phyloP scores from a whole-genome alignment of 2,329 filamentous ascomycete genomes.

The Calonectria pteridis region DNA sequence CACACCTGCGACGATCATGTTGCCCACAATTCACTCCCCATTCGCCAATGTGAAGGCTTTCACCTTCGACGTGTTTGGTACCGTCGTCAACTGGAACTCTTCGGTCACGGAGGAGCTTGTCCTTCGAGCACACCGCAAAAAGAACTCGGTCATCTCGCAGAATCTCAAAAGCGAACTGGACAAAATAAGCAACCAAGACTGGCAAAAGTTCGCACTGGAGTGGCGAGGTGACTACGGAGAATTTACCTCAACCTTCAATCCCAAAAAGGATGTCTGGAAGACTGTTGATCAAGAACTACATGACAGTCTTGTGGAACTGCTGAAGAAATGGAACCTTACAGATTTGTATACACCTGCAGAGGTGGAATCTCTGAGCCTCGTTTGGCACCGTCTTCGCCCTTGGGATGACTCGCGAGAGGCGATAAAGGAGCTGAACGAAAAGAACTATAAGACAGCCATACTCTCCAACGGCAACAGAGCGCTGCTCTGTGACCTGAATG shows the following conservation, averaged over 20 bases:
- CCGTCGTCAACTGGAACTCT: constrained; percentile 82
- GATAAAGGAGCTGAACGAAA: constrained; percentile 60
- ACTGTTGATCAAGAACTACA: constrained; percentile 80
- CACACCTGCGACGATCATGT: constrained; percentile 30
- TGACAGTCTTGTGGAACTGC: constrained; percentile 69
- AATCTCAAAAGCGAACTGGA: constrained; percentile 61
- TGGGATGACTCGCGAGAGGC: constrained; percentile 75
- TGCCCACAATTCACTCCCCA: constrained; percentile 41
- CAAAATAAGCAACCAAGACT: constrained; percentile 67
- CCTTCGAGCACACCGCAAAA: constrained; percentile 61
- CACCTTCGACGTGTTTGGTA: constrained; percentile 84
- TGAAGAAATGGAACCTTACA: constrained; percentile 66
- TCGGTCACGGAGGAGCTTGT: constrained; percentile 72
- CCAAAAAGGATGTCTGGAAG: constrained; percentile 66
- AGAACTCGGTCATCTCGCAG: constrained; percentile 61
- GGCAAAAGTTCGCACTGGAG: constrained; percentile 74
- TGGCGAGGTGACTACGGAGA: constrained; percentile 75
- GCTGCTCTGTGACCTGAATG: constrained; percentile 74
- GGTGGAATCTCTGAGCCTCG: constrained; percentile 71
- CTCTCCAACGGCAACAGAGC: constrained; percentile 80
- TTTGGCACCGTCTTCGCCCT: constrained; percentile 79
- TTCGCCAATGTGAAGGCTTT: constrained; percentile 66
- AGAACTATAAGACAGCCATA: constrained; percentile 70
- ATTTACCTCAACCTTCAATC: constrained; percentile 70
- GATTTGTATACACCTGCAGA: constrained; percentile 74